Conservation (phyloP, 352 stramenopile genomes). For the Phytophthora ramorum region DNA sequence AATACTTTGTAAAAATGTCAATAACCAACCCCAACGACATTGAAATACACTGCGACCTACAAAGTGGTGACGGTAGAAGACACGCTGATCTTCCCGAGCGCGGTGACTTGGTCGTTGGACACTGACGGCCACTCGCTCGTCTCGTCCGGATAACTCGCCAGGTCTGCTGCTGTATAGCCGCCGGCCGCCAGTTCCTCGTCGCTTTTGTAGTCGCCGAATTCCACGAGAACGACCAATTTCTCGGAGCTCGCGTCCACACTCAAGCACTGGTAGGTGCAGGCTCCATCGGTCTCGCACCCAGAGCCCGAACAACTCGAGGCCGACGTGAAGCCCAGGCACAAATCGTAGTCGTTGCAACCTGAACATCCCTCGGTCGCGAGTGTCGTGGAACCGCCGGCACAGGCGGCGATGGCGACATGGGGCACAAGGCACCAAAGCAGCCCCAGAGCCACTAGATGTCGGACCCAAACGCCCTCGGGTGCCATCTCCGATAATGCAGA, state of each 20-base stretch:
- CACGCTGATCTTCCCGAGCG: constrained; percentile 27
- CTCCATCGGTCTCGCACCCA: constrained; percentile 22
- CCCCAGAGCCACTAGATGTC: background rate
- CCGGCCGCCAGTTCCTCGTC: constrained; percentile 32
- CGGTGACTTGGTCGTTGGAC: constrained; percentile 32
- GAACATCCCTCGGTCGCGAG: constrained; percentile 29
- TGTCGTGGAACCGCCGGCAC: constrained; percentile 23
- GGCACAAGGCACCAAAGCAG: background rate
- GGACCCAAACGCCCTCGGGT: background rate
- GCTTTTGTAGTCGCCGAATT: constrained; percentile 40
- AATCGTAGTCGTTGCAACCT: constrained; percentile 28
- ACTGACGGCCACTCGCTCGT: constrained; percentile 36
- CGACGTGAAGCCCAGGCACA: constrained; percentile 35
- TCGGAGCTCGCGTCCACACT: constrained; percentile 24
- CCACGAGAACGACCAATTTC: constrained; percentile 26
- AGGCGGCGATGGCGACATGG: constrained; percentile 3
- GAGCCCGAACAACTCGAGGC: constrained; percentile 31
- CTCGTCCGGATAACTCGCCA: constrained; percentile 21
- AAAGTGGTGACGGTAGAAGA: constrained; percentile 28
- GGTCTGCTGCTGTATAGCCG: constrained; percentile 14
- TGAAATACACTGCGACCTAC: constrained; percentile 9
- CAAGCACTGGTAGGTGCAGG: constrained; percentile 38
- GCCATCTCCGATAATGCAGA: constrained; percentile 7
- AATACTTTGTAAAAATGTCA: constrained; percentile 22
- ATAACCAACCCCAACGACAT: background rate